These are phyloP conservation scores for Combretum micranthum DNA, from an alignment of 345 rosid genomes.

Conservation along the genomic window DNA sequence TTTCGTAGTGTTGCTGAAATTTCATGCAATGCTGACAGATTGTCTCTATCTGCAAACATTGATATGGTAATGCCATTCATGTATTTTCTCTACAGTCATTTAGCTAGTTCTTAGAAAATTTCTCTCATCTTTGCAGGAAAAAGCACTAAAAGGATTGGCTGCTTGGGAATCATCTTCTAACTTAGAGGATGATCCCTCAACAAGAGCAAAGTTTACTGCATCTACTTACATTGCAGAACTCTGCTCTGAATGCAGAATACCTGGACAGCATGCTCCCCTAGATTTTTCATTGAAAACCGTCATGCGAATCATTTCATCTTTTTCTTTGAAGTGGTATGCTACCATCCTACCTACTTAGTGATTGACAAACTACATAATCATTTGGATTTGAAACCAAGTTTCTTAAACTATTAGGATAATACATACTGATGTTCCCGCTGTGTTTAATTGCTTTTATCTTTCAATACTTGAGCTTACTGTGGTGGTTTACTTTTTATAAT, in stretches of 20 bases:
- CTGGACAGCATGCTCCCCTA: slow-evolving; percentile 63
- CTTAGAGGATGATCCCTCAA: slow-evolving; percentile 28
- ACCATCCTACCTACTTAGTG: too few species aligned
- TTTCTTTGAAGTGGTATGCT: slow-evolving; percentile 63
- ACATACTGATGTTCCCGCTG: background rate
- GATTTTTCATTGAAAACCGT: slow-evolving; percentile 85
- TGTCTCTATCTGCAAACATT: slow-evolving; percentile 34
- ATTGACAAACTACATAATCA: too few species aligned
- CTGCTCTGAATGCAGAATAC: slow-evolving; percentile 40
- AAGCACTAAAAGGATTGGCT: slow-evolving; percentile 82
- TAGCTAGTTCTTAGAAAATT: slow-evolving; percentile 3
- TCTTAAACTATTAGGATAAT: background rate
- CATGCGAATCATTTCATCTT: slow-evolving; percentile 50
- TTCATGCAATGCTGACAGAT: slow-evolving; percentile 52
- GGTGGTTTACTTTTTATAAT: background rate
- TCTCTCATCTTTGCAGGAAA: slow-evolving; percentile 41
- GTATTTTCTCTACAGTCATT: background rate
- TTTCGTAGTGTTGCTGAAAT: slow-evolving; percentile 82
- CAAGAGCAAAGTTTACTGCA: slow-evolving; percentile 29
- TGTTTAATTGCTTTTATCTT: background rate
- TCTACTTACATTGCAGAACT: slow-evolving; percentile 27
- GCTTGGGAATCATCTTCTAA: slow-evolving; percentile 31
- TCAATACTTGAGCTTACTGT: background rate
- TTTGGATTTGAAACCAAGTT: too few species aligned
- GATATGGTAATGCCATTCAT: slow-evolving; percentile 68